A percentile compares a stretch with the other conserved stretches of the same genome.
phyloP scores from a whole-genome alignment of 2,329 filamentous ascomycete species.

The Exophiala mesophila region DNA sequence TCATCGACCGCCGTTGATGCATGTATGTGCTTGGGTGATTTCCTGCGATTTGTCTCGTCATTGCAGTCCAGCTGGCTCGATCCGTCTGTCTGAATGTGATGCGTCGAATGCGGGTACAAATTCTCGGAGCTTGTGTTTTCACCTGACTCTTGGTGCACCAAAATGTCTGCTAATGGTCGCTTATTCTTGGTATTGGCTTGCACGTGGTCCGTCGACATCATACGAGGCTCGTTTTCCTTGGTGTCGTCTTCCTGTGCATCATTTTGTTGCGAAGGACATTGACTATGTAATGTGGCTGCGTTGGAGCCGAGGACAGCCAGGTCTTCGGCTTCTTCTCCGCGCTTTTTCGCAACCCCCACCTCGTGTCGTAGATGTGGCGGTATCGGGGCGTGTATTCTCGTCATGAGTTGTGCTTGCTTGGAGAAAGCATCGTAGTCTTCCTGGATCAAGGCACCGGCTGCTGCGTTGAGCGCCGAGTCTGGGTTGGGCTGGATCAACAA shows the following conservation, averaged over 20 bases:
- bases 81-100: no score
- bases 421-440: conserved; percentile 56
- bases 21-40: conserved; percentile 34
- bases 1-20: conserved; percentile 25
- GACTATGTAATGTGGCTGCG: conserved; percentile 4
- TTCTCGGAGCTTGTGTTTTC: not conserved
- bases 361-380: conserved; percentile 41
- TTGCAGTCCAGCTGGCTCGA: no score
- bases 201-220: conserved; percentile 36
- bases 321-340: conserved; percentile 51
- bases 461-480: conserved; percentile 58
- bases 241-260: conserved; percentile 34
- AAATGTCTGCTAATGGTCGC: conserved; percentile 38
- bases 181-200: conserved; percentile 37
- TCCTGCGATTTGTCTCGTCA: conserved; percentile 27
- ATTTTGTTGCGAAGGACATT: conserved; percentile 20
- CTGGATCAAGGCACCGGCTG: conserved; percentile 54
- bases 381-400: conserved; percentile 55
- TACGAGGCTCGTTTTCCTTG: conserved; percentile 48
- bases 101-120: not conserved
- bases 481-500: conserved; percentile 61
- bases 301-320: conserved; percentile 8
- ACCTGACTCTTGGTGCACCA: not conserved
- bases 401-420: conserved; percentile 56
- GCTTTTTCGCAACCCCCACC: conserved; percentile 50